phyloP scores from a whole-genome alignment of 805 yeast genomes.

The Pichia pseudocactophila region DNA sequence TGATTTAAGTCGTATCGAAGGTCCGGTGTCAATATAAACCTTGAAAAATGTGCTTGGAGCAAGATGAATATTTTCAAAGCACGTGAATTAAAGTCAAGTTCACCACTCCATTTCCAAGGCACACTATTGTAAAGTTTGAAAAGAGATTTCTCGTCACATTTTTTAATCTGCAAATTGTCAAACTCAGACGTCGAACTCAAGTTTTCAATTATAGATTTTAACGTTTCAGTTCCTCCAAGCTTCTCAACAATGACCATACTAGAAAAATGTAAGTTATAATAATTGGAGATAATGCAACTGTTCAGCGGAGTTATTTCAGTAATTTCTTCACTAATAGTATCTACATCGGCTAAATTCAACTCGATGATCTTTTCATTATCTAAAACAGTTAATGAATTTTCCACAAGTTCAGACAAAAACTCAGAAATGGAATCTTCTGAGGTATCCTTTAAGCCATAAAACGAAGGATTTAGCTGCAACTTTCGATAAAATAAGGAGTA shows the following conservation, averaged over 20 bases:
- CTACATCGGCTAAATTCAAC: constrained; percentile 33
- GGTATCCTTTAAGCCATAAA: constrained; percentile 66
- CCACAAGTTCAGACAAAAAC: constrained; percentile 76
- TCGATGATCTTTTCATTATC: constrained; percentile 54
- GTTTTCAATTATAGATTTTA: constrained; percentile 55
- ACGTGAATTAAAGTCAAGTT: constrained; percentile 37
- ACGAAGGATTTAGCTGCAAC: constrained; percentile 75
- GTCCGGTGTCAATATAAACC: constrained; percentile 55
- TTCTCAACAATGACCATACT: constrained; percentile 59
- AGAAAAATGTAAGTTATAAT: constrained; percentile 53
- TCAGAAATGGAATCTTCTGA: constrained; percentile 67
- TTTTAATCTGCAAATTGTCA: constrained; percentile 53
- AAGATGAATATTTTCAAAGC: constrained; percentile 63
- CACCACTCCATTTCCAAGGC: constrained; percentile 47
- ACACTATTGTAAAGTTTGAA: constrained; percentile 44
- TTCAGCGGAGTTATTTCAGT: constrained; percentile 50
- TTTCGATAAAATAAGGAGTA: constrained; percentile 77
- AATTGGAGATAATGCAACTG: constrained; percentile 67
- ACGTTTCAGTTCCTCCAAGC: constrained; percentile 45
- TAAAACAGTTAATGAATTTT: constrained; percentile 56
- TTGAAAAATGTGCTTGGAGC: constrained; percentile 72
- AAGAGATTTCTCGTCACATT: constrained; percentile 45
- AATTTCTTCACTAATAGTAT: constrained; percentile 20
- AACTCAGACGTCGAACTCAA: constrained; percentile 66
- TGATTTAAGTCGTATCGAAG: constrained; percentile 45